phyloP scores from a whole-genome alignment of 202 grass and related monocot species.

The Bolboschoenoplectus hybrid region DNA sequence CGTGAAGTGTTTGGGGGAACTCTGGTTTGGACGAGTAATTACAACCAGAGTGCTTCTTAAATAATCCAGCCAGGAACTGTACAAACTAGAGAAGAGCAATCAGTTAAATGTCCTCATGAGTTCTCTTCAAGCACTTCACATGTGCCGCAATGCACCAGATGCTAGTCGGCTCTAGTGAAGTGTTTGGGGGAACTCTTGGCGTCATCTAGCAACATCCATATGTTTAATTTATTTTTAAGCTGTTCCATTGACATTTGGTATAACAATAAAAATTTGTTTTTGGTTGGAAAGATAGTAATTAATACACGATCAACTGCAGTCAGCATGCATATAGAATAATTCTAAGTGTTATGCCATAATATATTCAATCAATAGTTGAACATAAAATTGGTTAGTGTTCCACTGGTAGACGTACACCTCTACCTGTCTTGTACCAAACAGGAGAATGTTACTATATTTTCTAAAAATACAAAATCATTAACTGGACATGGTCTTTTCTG shows the following conservation, averaged over 20 bases:
- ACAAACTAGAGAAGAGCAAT: background rate
- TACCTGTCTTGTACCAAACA: background rate
- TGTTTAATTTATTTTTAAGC: background rate
- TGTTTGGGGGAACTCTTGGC: constrained; percentile 64
- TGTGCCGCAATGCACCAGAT: background rate
- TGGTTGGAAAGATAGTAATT: background rate
- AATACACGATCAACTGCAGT: background rate
- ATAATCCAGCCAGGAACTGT: background rate
- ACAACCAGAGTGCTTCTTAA: background rate
- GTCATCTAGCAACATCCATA: background rate
- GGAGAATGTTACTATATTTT: background rate
- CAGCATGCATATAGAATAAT: background rate
- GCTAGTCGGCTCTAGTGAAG: constrained; percentile 23
- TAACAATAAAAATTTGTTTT: background rate
- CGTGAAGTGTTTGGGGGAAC: background rate
- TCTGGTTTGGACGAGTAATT: background rate
- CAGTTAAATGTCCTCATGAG: constrained; percentile 10
- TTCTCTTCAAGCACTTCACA: constrained; percentile 54
- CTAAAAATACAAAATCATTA: background rate
- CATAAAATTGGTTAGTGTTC: background rate
- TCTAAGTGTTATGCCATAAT: background rate
- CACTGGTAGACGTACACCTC: background rate
- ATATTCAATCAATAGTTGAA: background rate
- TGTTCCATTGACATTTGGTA: background rate
- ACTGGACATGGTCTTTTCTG: background rate